phyloP scores from a whole-genome alignment of 345 rosid genomes.

The Salix udensis region DNA sequence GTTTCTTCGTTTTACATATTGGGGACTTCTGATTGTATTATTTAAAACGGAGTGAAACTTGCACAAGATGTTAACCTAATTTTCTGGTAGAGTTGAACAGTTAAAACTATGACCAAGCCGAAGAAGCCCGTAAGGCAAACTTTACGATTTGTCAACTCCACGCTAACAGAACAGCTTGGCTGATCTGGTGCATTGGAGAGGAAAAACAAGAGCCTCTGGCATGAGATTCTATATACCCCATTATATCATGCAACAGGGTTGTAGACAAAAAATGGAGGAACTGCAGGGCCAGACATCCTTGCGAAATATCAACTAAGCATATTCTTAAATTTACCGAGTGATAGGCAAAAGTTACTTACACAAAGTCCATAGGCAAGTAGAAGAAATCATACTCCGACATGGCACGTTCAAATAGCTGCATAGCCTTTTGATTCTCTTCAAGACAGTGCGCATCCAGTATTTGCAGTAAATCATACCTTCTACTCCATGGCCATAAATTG shows the following conservation, averaged over 20 bases:
- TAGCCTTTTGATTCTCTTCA: constrained; percentile 16
- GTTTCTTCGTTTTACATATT: too few species aligned
- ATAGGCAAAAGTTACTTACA: constrained; percentile 16
- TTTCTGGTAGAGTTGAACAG: too few species aligned
- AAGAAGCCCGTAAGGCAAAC: too few species aligned
- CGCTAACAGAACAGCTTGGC: too few species aligned
- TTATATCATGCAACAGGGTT: too few species aligned
- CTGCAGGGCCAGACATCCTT: not conserved
- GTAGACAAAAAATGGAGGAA: not conserved
- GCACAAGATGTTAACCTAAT: not conserved
- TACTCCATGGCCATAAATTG: constrained; percentile 3
- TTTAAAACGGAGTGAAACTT: not conserved
- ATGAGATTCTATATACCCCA: too few species aligned
- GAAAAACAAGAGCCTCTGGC: too few species aligned
- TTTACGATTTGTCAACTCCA: too few species aligned
- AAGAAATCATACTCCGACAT: constrained; percentile 46
- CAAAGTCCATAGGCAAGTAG: constrained; percentile 57
- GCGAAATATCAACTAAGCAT: not conserved
- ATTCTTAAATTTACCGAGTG: too few species aligned
- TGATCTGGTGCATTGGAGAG: too few species aligned
- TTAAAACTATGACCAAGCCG: too few species aligned
- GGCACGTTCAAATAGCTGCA: not conserved
- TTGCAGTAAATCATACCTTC: constrained; percentile 31
- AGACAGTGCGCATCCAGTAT: constrained; percentile 41
- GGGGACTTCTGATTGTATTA: too few species aligned